A percentile compares a stretch with the other conserved stretches of the same genome.
Evolutionary conservation across 768 basidiomycete genomes (phyloP).

Genomic region (Lactarius vividus): DNA sequence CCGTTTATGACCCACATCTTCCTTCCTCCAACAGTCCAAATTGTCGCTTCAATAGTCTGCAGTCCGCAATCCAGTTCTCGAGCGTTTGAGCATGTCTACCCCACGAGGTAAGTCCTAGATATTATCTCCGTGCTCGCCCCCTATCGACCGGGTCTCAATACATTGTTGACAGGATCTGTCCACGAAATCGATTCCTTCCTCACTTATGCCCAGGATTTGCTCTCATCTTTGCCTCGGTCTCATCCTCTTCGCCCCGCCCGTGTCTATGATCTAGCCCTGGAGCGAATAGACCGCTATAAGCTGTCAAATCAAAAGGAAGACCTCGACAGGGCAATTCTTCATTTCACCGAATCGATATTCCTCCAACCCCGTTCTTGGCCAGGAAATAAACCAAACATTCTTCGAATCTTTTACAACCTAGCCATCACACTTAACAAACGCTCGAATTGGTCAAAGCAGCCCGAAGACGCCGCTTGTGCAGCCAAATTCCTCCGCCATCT

Average conservation of each 20-base stretch:
- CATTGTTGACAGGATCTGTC: background rate
- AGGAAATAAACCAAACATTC: too few relatives aligned
- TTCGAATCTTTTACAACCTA: too few relatives aligned
- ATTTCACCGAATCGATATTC: background rate
- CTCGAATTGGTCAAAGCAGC: background rate
- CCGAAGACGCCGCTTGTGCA: background rate
- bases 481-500: background rate
- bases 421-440: too few relatives aligned
- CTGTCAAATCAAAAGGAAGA: background rate
- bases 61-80: too few relatives aligned
- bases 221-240: background rate
- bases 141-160: too few relatives aligned
- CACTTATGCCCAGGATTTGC: background rate
- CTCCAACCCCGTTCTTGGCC: background rate
- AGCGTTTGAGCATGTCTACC: too few relatives aligned
- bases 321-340: background rate
- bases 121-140: too few relatives aligned
- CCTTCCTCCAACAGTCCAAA: too few relatives aligned
- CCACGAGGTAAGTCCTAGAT: too few relatives aligned
- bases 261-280: background rate
- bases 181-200: background rate
- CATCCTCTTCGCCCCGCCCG: background rate
- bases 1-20: too few relatives aligned
- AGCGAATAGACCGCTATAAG: background rate
- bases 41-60: too few relatives aligned